Percentiles rank a stretch among this genome's conserved stretches.
Evolutionary conservation across 73 alveolate genomes (phyloP).

Genomic region (Paramecium biaurelia): DNA sequence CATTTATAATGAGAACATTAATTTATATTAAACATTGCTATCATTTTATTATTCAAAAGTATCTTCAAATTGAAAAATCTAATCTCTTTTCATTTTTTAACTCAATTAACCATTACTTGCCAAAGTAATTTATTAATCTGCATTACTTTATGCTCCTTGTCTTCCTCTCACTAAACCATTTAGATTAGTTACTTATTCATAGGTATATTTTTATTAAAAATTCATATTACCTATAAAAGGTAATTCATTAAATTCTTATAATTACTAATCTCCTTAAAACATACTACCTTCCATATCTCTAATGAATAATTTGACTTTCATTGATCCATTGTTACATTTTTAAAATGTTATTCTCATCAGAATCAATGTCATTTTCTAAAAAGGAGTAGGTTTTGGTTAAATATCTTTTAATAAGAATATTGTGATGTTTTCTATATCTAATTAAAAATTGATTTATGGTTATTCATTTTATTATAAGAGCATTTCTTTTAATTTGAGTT

Average conservation of each 20-base stretch:
- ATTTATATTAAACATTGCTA: background rate
- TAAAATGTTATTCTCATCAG: conserved; percentile 13
- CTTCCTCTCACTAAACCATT: conserved; percentile 23
- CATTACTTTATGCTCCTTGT: background rate
- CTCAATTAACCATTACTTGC: background rate
- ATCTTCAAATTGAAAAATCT: conserved; percentile 12
- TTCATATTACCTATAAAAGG: conserved; percentile 43
- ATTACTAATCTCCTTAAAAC: background rate
- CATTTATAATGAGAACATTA: background rate
- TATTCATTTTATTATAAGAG: background rate
- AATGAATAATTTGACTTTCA: background rate
- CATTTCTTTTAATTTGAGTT: background rate
- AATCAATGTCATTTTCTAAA: background rate
- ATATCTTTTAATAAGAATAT: background rate
- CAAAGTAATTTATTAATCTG: background rate
- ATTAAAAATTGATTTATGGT: conserved; percentile 11
- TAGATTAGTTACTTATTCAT: background rate
- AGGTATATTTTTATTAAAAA: background rate
- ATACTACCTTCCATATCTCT: conserved; percentile 44
- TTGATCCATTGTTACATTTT: conserved; percentile 29
- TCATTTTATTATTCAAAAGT: background rate
- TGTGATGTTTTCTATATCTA: conserved; percentile 54
- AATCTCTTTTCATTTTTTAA: background rate
- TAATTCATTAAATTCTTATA: background rate
- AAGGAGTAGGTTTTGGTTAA: conserved; percentile 43